These are phyloP conservation scores for Globisporangium heterothallicum DNA, from an alignment of 352 stramenopile species.

Conservation along the genomic window DNA sequence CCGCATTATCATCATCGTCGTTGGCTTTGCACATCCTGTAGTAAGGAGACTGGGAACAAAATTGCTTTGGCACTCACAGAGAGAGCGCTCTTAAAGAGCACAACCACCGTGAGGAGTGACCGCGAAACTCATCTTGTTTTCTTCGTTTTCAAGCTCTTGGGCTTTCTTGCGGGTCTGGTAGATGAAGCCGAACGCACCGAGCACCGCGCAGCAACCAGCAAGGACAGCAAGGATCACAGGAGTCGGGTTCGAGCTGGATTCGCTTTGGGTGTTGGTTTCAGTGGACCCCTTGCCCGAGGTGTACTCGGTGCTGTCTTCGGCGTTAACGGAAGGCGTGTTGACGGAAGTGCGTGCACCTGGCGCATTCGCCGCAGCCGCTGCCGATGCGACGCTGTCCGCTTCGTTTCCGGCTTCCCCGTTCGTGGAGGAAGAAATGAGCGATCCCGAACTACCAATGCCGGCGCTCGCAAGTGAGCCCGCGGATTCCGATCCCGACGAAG, in stretches of 20 bases:
- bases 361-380: background rate
- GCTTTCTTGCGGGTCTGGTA: conserved; percentile 71
- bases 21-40: no score
- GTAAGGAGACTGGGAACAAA: no score
- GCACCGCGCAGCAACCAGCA: conserved; percentile 26
- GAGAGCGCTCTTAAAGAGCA: no score
- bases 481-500: conserved; percentile 22
- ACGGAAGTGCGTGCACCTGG: conserved; percentile 13
- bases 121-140: conserved; percentile 39
- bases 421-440: conserved; percentile 8
- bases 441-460: conserved; percentile 6
- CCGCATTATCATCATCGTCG: no score
- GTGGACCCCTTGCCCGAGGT: conserved; percentile 20
- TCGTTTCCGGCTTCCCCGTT: background rate
- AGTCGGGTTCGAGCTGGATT: background rate
- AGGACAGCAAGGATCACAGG: conserved; percentile 8
- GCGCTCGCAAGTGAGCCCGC: conserved; percentile 6
- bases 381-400: background rate
- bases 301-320: conserved; percentile 9
- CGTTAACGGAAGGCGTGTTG: conserved; percentile 16
- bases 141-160: conserved; percentile 40
- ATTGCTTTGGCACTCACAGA: no score
- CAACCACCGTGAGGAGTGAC: conserved; percentile 52
- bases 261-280: conserved; percentile 40
- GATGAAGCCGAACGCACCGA: conserved; percentile 71